Base-by-base conservation (phyloP, 1,284 basidiomycete genomes). In the Termitomyces sp. region DNA sequence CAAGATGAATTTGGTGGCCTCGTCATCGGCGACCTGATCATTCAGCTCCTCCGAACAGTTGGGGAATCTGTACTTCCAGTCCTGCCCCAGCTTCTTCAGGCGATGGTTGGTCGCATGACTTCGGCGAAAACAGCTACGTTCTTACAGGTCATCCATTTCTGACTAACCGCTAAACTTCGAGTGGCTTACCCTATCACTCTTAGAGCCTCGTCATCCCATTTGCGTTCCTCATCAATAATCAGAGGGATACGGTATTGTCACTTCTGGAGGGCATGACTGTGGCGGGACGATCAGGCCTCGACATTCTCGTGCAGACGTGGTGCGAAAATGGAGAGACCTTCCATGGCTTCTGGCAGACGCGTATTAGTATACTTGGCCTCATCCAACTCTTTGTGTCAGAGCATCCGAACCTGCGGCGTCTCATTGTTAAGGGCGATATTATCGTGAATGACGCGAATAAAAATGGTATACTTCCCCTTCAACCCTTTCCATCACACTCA, bases 241-340 rank as follows among this genome's bases (percentile, higher is more conserved):
- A 95, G 67, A 82, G 83, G 30, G 85, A 91, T 61, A 84, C 83
- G 0, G 86, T 93, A 1, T 74, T 97, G 19, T 73, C 80, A 15
- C 77, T 95, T 26, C 78, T 97, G 33, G 88, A 92, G 61, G 74
- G 79, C 5, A 85, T 83, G 58, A 71, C 70, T 6, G 67, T 84
- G 30, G 71, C 84, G 52, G 81, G 79, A 12, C 77, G 81, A 15
- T 79, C 78, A 8, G 84, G 84, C 0, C 79, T 98, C 13, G 85
- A 93, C 60, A 80, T 97, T 42, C 77, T 99, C 21, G 79, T 96
- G 39, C 81, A 86, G 54, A 87, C 88, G 1, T 98, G 96, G 96
- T 92, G 89, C 65, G 95, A 98, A 67, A 94, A 93, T 64, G 88
- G 89, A 26, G 91, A 93, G 69, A 93, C 90, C 6, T 90, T 98